A percentile compares a stretch with the other conserved stretches of the same genome.
phyloP scores from a whole-genome alignment of 805 yeast species.

The Metschnikowia anglica region DNA sequence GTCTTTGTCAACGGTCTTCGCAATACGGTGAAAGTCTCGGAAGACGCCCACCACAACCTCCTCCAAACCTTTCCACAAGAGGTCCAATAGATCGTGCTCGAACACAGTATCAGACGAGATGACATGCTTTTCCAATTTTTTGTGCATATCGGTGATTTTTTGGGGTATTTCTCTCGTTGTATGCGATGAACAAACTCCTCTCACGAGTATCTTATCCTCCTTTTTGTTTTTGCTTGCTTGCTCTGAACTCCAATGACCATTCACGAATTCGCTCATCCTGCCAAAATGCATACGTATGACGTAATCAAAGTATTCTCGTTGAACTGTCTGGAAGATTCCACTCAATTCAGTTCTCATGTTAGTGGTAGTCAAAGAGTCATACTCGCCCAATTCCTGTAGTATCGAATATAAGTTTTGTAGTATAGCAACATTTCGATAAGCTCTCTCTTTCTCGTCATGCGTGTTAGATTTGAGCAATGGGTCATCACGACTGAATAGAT shows the following conservation, averaged over 20 bases:
- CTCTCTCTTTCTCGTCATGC: slow-evolving; percentile 45
- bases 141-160: slow-evolving; percentile 54
- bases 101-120: slow-evolving; percentile 38
- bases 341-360: slow-evolving; percentile 28
- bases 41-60: slow-evolving; percentile 59
- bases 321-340: slow-evolving; percentile 28
- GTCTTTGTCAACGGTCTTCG: slow-evolving; percentile 54
- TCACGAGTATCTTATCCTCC: slow-evolving; percentile 58
- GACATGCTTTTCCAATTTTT: slow-evolving; percentile 58
- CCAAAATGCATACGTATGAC: slow-evolving; percentile 55
- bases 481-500: slow-evolving; percentile 40
- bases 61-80: slow-evolving; percentile 70
- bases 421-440: slow-evolving; percentile 39
- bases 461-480: slow-evolving; percentile 44
- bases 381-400: slow-evolving; percentile 33
- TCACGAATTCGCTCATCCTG: slow-evolving; percentile 64
- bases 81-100: slow-evolving; percentile 56
- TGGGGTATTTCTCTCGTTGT: slow-evolving; percentile 57
- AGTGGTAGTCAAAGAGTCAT: slow-evolving; percentile 25
- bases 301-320: slow-evolving; percentile 34
- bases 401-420: slow-evolving; percentile 40
- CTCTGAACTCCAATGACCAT: slow-evolving; percentile 52
- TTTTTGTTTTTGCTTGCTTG: slow-evolving; percentile 61
- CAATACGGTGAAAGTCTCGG: slow-evolving; percentile 51
- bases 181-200: slow-evolving; percentile 54